A percentile compares a stretch with the other conserved stretches of the same genome.
These are phyloP conservation scores for Cucurbita argyrosperma DNA, from an alignment of 306 rosid species.

Conservation along the genomic window DNA sequence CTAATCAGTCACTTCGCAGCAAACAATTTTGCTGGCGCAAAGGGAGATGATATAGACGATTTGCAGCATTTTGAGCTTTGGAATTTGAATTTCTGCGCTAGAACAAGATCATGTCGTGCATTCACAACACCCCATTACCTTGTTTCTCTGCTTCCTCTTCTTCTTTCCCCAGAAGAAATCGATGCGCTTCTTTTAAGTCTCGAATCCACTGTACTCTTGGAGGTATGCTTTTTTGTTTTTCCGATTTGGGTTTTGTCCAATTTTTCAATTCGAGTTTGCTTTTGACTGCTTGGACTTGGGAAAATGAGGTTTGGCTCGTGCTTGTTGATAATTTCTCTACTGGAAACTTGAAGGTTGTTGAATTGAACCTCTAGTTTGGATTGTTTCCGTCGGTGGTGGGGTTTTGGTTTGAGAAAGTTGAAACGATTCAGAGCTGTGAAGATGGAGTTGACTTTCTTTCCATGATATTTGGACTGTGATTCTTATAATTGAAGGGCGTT, in stretches of 20 bases:
- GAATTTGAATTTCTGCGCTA: neutral
- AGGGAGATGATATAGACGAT: neutral
- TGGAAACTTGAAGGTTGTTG: neutral
- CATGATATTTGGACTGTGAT: neutral
- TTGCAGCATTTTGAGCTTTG: neutral
- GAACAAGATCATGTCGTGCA: conserved; percentile 37
- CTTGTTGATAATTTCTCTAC: neutral
- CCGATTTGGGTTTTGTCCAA: neutral
- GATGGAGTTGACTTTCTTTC: neutral
- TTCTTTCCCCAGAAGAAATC: conserved; percentile 12
- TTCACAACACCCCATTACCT: conserved; percentile 22
- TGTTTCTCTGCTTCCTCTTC: conserved; percentile 27
- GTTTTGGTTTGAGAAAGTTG: neutral
- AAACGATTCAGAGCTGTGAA: neutral
- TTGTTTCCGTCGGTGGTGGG: neutral
- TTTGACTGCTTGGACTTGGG: neutral
- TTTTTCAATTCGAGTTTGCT: neutral
- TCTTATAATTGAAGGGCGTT: neutral
- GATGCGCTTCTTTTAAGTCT: conserved; percentile 20
- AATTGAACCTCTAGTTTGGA: neutral
- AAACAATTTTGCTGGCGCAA: neutral
- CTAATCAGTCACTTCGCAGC: neutral
- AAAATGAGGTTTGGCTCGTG: neutral
- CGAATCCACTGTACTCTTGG: conserved; percentile 40
- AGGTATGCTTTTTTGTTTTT: conserved; percentile 25